Evolutionary conservation across 148 eudicot genomes (phyloP).

Genomic region (Vaccinium darrowii): DNA sequence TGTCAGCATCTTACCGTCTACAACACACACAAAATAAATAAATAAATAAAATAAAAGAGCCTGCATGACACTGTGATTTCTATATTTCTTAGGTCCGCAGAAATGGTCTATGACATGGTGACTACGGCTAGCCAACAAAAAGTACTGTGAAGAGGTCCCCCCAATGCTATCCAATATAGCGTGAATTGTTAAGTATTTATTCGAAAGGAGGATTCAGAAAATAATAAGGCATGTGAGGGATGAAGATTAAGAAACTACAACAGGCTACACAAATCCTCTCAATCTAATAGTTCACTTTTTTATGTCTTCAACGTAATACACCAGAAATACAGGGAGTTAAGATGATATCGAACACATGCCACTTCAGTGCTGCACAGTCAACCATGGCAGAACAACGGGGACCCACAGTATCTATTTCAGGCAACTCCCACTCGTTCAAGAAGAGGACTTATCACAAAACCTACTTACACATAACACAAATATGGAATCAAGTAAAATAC

Average conservation of each 20-base stretch:
- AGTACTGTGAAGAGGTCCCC: background rate
- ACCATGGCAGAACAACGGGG: background rate
- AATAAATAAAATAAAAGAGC: background rate
- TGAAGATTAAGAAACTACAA: background rate
- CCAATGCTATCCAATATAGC: background rate
- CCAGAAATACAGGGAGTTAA: background rate
- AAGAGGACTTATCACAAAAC: background rate
- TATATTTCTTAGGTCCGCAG: background rate
- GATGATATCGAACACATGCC: too few species aligned
- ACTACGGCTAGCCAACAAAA: background rate
- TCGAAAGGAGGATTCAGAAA: background rate
- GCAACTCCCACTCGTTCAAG: background rate
- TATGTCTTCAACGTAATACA: background rate
- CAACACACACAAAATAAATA: background rate
- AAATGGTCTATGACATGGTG: background rate
- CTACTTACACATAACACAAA: background rate
- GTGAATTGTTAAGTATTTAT: background rate
- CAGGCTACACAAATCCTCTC: background rate
- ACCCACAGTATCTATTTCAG: background rate
- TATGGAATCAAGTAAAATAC: background rate
- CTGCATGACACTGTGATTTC: background rate
- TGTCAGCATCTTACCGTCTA: background rate
- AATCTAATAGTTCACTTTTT: background rate
- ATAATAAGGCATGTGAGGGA: background rate
- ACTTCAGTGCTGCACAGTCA: background rate